Base-by-base conservation (phyloP, 176 grass and related monocot genomes). In the Oropetium thomaeum region DNA sequence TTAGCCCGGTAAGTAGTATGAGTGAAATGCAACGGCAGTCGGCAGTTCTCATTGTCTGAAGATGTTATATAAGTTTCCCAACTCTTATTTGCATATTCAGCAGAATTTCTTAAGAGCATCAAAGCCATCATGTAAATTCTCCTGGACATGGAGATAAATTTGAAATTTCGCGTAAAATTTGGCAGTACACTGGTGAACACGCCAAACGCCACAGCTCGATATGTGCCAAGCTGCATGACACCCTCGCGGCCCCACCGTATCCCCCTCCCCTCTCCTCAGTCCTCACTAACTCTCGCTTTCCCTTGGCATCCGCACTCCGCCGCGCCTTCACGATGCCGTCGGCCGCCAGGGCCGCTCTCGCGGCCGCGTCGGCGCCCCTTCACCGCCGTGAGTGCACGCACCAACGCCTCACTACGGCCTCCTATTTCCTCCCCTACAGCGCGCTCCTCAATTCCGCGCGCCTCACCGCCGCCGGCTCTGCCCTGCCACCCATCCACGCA, bases 221-320 rank as follows among this genome's bases (percentile, higher is more conserved):
- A 44, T 44, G 42, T 13, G 1, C 45, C 2, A 43, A 48, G 19
- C 5, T 13, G 7, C 54, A 3, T 65, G 48, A 52, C 49, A 7
- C 44, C 8, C 15, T 16, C 8, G 66, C 22, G 65, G 65, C 49
- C 78, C 79, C 79, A 83, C 75, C 69, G 44, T 78, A 72, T 88
- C 69, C 54, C 43, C 60, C 52, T 27, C 64, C 0, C 20, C 26
- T 39, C 28, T 58, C 60, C 57, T 33, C 54, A 88, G 54, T 83
- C 62, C 86, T n/a, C n/a, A n/a, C n/a, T n/a, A n/a, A n/a, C n/a
- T 7, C 69, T 88, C 86, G 69, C 80, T 88, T 79, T 88, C 86
- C 75, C 44, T 71, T 62, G 69, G 74, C 79, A 52, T 68, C 85
- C 74, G 48, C 71, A 30, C 73, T 15, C 20, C 42, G 31, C 57